Conservation (phyloP, 1,284 basidiomycete species). For the Mycena citricolor region DNA sequence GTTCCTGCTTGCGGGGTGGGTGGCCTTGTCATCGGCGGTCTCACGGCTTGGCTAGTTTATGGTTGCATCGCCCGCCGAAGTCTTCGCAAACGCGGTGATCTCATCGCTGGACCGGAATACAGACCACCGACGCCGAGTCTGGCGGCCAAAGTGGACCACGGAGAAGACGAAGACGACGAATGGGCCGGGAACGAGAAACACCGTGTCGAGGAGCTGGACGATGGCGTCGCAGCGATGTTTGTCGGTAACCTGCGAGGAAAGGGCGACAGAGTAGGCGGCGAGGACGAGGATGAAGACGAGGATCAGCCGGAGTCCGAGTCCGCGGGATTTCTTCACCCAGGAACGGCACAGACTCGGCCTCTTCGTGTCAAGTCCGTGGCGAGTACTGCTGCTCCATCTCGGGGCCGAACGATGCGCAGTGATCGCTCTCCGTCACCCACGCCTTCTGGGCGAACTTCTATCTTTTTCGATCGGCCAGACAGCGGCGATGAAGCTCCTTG, state of each 20-base stretch:
- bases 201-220: conserved; percentile 9
- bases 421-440: conserved; percentile 18
- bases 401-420: not conserved
- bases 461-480: conserved; percentile 21
- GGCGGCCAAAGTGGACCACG: conserved; percentile 6
- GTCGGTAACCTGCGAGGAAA: not conserved
- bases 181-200: conserved; percentile 17
- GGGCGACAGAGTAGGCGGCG: not conserved
- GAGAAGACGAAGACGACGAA: conserved; percentile 6
- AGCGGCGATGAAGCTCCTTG: conserved; percentile 16
- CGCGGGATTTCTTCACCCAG: conserved; percentile 18
- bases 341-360: not conserved
- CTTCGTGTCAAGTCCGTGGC: conserved; percentile 10
- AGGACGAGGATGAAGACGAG: not conserved
- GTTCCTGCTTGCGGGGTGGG: conserved; percentile 17
- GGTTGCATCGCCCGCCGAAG: conserved; percentile 20
- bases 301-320: conserved; percentile 11
- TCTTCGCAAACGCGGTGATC: conserved; percentile 20
- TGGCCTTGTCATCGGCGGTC: conserved; percentile 20
- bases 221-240: not conserved
- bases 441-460: conserved; percentile 21
- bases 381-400: not conserved
- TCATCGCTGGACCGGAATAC: conserved; percentile 23
- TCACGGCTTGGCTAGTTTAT: conserved; percentile 22
- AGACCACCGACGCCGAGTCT: conserved; percentile 10